Base-by-base conservation (phyloP, 2,329 filamentous ascomycete species). In the Xylariaceae sp. region DNA sequence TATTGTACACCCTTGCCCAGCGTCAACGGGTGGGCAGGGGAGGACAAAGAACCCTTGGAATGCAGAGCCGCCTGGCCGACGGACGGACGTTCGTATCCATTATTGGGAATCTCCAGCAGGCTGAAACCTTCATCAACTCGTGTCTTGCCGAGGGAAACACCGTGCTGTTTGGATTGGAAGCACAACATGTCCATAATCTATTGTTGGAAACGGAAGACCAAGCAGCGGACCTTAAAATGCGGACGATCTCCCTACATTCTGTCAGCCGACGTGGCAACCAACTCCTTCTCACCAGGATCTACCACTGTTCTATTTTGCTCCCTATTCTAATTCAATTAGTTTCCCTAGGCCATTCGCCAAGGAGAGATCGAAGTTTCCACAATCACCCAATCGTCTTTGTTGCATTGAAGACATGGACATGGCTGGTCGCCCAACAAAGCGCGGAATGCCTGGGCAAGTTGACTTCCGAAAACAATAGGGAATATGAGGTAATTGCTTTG, bases 381-480 rank as follows among this genome's bases (percentile, higher is more conserved):
- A 27, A 27, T 31, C n/a, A 27, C 36, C 15, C 14, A 14, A 36
- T 31, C 18, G 19, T 48, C 59, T 60, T 62, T 63, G 59, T 63
- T 49, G 14, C 38, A 14, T 40, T 42, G 39, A 49, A 31, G 43
- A 40, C 48, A 32, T 41, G 12, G 45, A 39, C 27, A 53, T 54
- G 51, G 49, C 46, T 47, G 55, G 51, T 54, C 43, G 38, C 14
- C 19, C 18, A 38, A 64, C 57, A 63, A 63, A 64, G 59, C 35
- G 38, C 45, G 22, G 30, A 45, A 52, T 45, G 38, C 43, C 50
- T 42, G 31, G 48, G 41, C 39, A 33, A 31, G 45, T 15, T 19
- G 19, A 18, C 44, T 62, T 62, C 61, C 62, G 61, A 38, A 62
- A 62, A 63, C 61, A 64, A 64, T 60, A 51, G 39, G 40, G 36